These are phyloP conservation scores for Myriosclerotinia duriaeana DNA, from an alignment of 2,329 filamentous ascomycete genomes.

Conservation along the genomic window DNA sequence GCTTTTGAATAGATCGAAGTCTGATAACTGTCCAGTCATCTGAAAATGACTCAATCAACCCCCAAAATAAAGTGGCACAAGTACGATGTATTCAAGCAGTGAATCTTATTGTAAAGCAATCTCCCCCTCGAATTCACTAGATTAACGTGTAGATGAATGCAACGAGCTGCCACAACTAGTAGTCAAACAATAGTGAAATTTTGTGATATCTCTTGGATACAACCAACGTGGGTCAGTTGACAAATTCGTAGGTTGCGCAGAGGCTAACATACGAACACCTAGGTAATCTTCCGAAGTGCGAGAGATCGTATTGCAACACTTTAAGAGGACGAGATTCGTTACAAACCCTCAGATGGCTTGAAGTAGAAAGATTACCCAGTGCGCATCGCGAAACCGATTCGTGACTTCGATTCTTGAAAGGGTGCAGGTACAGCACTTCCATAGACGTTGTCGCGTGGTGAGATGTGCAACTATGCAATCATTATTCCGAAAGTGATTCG, in stretches of 20 bases:
- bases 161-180: neutral
- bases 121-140: neutral
- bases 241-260: neutral
- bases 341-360: neutral
- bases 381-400: neutral
- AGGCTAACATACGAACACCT: neutral
- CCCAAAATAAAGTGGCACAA: neutral
- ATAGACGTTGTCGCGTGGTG: neutral
- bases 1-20: neutral
- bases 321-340: neutral
- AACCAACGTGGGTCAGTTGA: slow-evolving; percentile 11
- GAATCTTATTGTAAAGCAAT: neutral
- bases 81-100: neutral
- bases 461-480: neutral
- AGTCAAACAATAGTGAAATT: neutral
- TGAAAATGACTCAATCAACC: neutral
- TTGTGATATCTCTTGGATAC: neutral
- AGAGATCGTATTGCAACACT: neutral
- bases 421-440: neutral
- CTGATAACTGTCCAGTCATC: too few relatives aligned
- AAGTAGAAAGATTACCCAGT: neutral
- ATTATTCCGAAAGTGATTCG: neutral
- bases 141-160: neutral
- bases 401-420: neutral
- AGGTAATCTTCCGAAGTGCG: too few relatives aligned